Base-by-base conservation (phyloP, 345 rosid genomes). In the Linum trigynum region DNA sequence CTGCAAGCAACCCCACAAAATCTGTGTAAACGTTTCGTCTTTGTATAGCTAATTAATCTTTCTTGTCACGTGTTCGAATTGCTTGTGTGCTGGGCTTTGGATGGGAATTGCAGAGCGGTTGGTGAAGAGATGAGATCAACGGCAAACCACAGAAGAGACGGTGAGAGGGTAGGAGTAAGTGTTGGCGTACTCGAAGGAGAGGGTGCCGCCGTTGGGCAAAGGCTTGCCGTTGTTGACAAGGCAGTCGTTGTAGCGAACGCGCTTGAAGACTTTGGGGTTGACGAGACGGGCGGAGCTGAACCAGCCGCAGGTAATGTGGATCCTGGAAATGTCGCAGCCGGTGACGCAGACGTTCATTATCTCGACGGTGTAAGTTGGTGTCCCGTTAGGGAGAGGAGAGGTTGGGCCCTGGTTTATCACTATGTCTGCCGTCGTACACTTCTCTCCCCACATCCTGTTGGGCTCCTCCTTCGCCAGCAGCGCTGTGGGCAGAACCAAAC, bases 221-320 rank as follows among this genome's bases (percentile, higher is more conserved):
- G 96, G 85, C 79, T 84, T 77, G 38, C 98, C 98, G 3, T 83
- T 71, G 75, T 92, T 90, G 7, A 88, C 92, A 14, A 92, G 90
- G 73, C 98, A 92, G 72, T 92, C 97, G 57, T 92, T 71, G 78
- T 85, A 90, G 74, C 70, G 66, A 4, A 92, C 76, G 53, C 98
- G 97, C 76, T 79, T 88, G 87, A 92, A 90, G 15, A 82, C 71
- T 71, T 74, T 84, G 7, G 97, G 98, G 75, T 92, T 88, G 59
- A 92, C 64, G 75, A 85, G 80, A 2, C 69, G 83, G 16, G 79
- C 88, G 1, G 98, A 90, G 76, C 97, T 92, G 69, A 92, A 92
- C 98, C 97, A 88, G 55, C 97, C 96, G 60, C 98, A 92, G 42
- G 14, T 71, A 39, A 92, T 66, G 78, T 90, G 98, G 41, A 92